Evolutionary conservation across 352 stramenopile genomes (phyloP), one percentile per base, ranked within the genome.

Genomic region (Phytophthora gonapodyides): DNA sequence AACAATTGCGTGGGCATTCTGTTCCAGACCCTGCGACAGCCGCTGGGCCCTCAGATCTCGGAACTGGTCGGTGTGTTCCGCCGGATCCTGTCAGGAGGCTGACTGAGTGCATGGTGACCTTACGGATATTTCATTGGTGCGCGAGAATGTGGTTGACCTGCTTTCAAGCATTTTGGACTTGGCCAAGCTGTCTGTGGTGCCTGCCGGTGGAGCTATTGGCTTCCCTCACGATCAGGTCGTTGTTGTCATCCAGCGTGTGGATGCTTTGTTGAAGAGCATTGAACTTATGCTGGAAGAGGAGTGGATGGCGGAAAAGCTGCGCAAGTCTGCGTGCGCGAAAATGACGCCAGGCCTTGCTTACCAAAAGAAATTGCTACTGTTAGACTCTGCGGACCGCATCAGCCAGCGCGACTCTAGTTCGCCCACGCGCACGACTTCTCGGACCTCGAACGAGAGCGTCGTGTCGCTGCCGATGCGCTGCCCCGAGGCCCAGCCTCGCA

Each of bases 201-300:
- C 84, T 10, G 67, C 71, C 17, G 80, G 79, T 10, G 60, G 51
- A 16, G 75, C 62, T 2, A 82, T 86, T 59, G 78, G 75, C 7
- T 77, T 94, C 40, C 81, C 82, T 27, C 80, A 93, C 19, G 82
- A 94, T 27, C 81, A 93, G 42, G 83, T 93, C 24, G 48, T 91
- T 30, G 72, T 91, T 10, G 77, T 94, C 33, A 80, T 94, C 7
- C 80, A 93, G 55, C 80, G 82, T 35, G 70, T 94, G 10, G 85
- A 91, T 51, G 82, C 82, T 24, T 47, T 94, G 34, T 52, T 94
- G 6, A 92, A 94, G 71, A 91, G 82, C 35, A 80, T 91, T 35
- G 85, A 94, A 42, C 67, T 94, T 3, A 92, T 94, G 83, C 69
- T 94, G 16, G 83, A 94, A 53, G 83, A 94, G 57, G 85, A 94